Base-by-base conservation (phyloP, 163 green algal species). In the Scenedesmus sp. region DNA sequence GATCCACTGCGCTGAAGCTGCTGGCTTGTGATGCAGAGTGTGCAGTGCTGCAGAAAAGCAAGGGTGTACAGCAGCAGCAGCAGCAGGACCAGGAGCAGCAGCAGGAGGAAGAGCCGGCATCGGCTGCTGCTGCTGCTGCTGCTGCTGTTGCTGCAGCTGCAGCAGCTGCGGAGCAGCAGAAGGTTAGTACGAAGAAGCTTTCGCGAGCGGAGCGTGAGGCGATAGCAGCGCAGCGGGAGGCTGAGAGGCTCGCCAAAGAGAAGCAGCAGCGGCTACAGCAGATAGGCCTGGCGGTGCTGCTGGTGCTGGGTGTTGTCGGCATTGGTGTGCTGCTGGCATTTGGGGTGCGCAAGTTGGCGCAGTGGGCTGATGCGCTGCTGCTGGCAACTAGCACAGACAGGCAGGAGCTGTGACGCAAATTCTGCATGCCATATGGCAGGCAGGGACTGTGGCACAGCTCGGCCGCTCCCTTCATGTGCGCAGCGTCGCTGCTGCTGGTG, bases 21-120 rank as follows among this genome's bases (percentile, higher is more conserved):
- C 92, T 97, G 86, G 73, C 82, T 0, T 97, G 96, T 55, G 94
- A 97, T 57, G 92, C 62, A 0, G 93, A 94, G 15, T 97, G 96
- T 91, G 89, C 90, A 54, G 86, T 89, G 54, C 54, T 18, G 60
- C 79, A 91, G 57, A 70, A 74, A 5, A n/a, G 54, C n/a, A 89
- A 92, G 67, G 67, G 16, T n/a, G 52, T 34, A 20, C 46, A 77
- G 70, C 87, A 76, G 87, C 79, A 82, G 77, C n/a, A 67, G 3
- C 26, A 83, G 82, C 66, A 76, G 66, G n/a, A 59, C 12, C 16
- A 86, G 55, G 77, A 70, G 54, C 73, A 54, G 46, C 16, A 84
- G 57, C 55, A 73, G 13, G 23, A 46, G 34, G 34, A 46, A 46
- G 34, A 46, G 34, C 34, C 34, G 34, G 34, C 34, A 46, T 46